A percentile compares a stretch with the other conserved stretches of the same genome.
Evolutionary conservation across 257 asterid genomes (phyloP).

Genomic region (Ilex asprella): DNA sequence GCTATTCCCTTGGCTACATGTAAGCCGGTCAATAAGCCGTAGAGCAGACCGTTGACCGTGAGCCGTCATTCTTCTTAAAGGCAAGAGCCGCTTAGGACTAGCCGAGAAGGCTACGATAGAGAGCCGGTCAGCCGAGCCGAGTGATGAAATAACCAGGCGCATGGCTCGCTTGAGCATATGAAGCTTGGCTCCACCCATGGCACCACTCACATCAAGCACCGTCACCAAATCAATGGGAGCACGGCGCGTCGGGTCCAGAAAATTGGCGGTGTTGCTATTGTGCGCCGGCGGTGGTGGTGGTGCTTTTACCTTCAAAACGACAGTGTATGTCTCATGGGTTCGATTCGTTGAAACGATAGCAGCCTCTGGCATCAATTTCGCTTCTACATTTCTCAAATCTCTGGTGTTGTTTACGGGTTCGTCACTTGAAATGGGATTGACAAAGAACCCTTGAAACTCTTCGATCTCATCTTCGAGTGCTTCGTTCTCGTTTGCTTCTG

Average conservation of each 20-base stretch:
- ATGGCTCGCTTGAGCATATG: slow-evolving; percentile 88
- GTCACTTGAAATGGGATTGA: slow-evolving; percentile 48
- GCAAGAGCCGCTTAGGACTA: slow-evolving; percentile 48
- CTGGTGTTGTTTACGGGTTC: slow-evolving; percentile 4
- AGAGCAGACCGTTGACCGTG: slow-evolving; percentile 71
- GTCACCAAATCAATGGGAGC: slow-evolving; percentile 89
- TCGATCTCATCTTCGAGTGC: slow-evolving; percentile 31
- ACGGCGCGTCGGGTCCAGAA: slow-evolving; percentile 40
- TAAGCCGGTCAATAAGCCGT: slow-evolving; percentile 49
- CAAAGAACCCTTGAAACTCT: slow-evolving; percentile 76
- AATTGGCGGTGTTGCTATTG: slow-evolving; percentile 7
- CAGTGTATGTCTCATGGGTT: slow-evolving; percentile 51
- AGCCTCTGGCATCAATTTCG: slow-evolving; percentile 55
- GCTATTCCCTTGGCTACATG: slow-evolving; percentile 56
- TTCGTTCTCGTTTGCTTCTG: slow-evolving; percentile 17
- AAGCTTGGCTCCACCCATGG: slow-evolving; percentile 81
- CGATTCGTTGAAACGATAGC: slow-evolving; percentile 58
- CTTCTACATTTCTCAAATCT: slow-evolving; percentile 37
- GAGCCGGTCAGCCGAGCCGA: slow-evolving; percentile 86
- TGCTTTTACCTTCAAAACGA: slow-evolving; percentile 67
- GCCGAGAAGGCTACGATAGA: slow-evolving; percentile 64
- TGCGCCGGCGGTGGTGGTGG: slow-evolving; percentile 35
- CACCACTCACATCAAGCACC: slow-evolving; percentile 72
- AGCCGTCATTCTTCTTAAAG: slow-evolving; percentile 59
- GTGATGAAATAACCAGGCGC: slow-evolving; percentile 77